Evolutionary conservation across 805 yeast species (phyloP).

Genomic region (Peterozyma toletana): DNA sequence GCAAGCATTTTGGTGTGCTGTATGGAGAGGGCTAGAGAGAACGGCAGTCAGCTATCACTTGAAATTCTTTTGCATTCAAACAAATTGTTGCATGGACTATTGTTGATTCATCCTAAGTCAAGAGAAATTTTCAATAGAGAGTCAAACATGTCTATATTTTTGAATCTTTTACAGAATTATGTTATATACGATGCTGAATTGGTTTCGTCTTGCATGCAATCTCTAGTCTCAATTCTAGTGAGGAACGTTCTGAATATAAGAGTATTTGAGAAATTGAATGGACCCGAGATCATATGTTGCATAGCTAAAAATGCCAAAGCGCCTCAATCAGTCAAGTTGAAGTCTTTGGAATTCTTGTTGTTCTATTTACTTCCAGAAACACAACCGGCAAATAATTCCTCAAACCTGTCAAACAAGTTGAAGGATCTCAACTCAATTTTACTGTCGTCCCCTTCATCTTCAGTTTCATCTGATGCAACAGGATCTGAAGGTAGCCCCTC

Average conservation of each 20-base stretch:
- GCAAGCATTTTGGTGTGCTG: conserved; percentile 26
- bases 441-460: not conserved
- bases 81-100: conserved; percentile 48
- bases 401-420: not conserved
- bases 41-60: conserved; percentile 9
- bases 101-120: conserved; percentile 51
- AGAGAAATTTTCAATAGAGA: conserved; percentile 38
- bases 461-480: not conserved
- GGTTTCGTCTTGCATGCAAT: conserved; percentile 37
- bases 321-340: conserved; percentile 49
- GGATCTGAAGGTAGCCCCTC: not conserved
- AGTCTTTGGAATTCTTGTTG: conserved; percentile 61
- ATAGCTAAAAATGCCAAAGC: conserved; percentile 30
- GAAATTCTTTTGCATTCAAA: conserved; percentile 17
- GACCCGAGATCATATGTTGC: conserved; percentile 45
- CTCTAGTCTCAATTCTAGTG: conserved; percentile 51
- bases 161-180: conserved; percentile 16
- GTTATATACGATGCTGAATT: conserved; percentile 14
- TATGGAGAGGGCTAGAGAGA: conserved; percentile 13
- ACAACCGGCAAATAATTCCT: not conserved
- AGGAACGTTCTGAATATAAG: conserved; percentile 51
- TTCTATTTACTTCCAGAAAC: conserved; percentile 64
- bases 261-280: conserved; percentile 48
- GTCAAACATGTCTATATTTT: conserved; percentile 28
- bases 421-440: not conserved